Conservation (phyloP, 768 basidiomycete species). For the Amanita pallidorosea region DNA sequence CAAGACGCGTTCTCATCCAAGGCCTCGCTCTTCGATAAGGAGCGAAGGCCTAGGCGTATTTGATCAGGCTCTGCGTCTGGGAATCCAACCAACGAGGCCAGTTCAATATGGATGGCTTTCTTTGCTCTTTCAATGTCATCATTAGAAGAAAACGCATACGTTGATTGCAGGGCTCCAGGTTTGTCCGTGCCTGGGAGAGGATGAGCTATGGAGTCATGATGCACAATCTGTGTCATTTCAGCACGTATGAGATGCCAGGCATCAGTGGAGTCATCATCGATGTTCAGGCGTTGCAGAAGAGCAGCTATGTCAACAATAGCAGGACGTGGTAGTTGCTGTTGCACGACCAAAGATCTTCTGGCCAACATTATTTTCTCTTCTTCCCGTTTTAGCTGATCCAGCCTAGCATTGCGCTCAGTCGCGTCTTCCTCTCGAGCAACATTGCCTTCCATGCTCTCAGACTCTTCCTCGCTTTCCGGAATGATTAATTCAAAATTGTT, state of each 20-base stretch:
- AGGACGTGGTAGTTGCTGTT: conserved; percentile 77
- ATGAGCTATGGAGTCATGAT: conserved; percentile 80
- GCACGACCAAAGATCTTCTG: conserved; percentile 71
- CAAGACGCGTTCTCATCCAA: conserved; percentile 56
- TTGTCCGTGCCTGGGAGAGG: conserved; percentile 82
- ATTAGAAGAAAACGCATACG: conserved; percentile 70
- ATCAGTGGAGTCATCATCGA: conserved; percentile 33
- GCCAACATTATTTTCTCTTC: conserved; percentile 76
- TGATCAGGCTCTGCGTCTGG: conserved; percentile 74
- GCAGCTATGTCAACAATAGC: conserved; percentile 64
- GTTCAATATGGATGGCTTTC: conserved; percentile 63
- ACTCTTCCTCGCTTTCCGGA: conserved; percentile 79
- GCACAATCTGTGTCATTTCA: conserved; percentile 71
- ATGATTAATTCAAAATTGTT: conserved; percentile 96
- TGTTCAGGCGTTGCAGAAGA: conserved; percentile 49
- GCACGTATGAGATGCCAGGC: conserved; percentile 59
- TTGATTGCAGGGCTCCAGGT: conserved; percentile 60
- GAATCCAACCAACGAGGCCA: conserved; percentile 74
- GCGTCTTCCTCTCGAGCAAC: conserved; percentile 65
- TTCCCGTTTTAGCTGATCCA: conserved; percentile 56
- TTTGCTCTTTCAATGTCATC: conserved; percentile 63
- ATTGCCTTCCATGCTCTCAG: conserved; percentile 27
- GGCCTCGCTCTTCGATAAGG: conserved; percentile 51
- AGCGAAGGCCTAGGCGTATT: conserved; percentile 64
- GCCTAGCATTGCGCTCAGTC: conserved; percentile 76